A percentile compares a stretch with the other conserved stretches of the same genome.
These are phyloP conservation scores for Kodamaea lidongshanica DNA, from an alignment of 805 yeast genomes.

Conservation along the genomic window DNA sequence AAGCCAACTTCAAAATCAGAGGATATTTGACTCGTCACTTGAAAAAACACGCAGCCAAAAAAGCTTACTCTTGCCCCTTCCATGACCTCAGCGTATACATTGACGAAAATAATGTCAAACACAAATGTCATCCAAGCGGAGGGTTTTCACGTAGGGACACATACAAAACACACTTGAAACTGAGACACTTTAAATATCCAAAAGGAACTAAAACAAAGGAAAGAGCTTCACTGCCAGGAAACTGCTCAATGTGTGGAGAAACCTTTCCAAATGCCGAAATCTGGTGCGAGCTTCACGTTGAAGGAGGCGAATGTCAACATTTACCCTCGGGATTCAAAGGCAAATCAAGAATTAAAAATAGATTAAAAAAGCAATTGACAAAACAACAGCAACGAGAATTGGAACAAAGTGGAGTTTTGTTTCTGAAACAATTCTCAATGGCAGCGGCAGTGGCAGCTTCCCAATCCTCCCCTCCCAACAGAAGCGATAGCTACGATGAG, in stretches of 20 bases:
- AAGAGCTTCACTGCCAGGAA: constrained; percentile 38
- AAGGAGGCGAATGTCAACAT: constrained; percentile 42
- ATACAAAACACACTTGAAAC: constrained; percentile 51
- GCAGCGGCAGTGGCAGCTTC: constrained; percentile 15
- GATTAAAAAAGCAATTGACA: constrained; percentile 33
- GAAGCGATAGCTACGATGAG: too few relatives aligned
- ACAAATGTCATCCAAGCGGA: constrained; percentile 51
- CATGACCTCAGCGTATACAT: constrained; percentile 32
- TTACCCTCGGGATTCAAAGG: constrained; percentile 41
- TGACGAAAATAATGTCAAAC: constrained; percentile 36
- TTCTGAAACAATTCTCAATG: constrained; percentile 9
- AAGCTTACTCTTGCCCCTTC: constrained; percentile 53
- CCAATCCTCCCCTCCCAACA: constrained; percentile 12
- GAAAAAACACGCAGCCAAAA: constrained; percentile 45
- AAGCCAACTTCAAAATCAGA: constrained; percentile 43
- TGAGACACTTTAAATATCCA: constrained; percentile 53
- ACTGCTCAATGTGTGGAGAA: constrained; percentile 51
- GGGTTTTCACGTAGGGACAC: constrained; percentile 57
- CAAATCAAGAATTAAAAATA: constrained; percentile 38
- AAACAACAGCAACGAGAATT: constrained; percentile 15
- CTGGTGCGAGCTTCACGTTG: constrained; percentile 49
- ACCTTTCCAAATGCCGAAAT: constrained; percentile 42
- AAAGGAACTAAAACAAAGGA: constrained; percentile 46
- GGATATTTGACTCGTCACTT: constrained; percentile 51
- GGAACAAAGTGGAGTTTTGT: constrained; percentile 10